Percentiles rank a stretch among this genome's conserved stretches.
These are phyloP conservation scores for Mycena galopus DNA, from an alignment of 768 basidiomycete genomes.

Conservation along the genomic window DNA sequence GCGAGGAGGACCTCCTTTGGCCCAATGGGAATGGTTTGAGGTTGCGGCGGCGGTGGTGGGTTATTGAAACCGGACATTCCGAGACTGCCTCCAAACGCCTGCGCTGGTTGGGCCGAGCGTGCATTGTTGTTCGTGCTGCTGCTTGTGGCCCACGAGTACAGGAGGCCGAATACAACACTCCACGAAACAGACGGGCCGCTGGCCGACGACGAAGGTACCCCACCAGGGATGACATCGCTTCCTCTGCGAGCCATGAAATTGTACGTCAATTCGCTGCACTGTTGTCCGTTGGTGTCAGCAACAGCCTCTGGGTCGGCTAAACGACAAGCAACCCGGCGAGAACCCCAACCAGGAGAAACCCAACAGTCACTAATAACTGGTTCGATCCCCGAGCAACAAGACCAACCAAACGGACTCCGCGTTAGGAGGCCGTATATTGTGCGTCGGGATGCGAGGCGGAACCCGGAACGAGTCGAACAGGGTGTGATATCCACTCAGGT, in stretches of 20 bases:
- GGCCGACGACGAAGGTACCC: conserved; percentile 63
- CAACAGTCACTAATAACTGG: too few species aligned
- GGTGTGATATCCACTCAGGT: too few species aligned
- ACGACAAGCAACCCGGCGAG: too few species aligned
- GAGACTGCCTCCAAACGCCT: conserved; percentile 48
- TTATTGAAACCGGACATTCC: conserved; percentile 40
- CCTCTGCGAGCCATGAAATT: conserved; percentile 89
- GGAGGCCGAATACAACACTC: conserved; percentile 77
- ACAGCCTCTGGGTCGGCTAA: too few species aligned
- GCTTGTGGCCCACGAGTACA: conserved; percentile 78
- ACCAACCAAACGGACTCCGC: too few species aligned
- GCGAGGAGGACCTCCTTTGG: conserved; percentile 85
- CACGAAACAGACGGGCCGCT: conserved; percentile 79
- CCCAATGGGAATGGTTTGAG: conserved; percentile 63
- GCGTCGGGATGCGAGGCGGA: too few species aligned
- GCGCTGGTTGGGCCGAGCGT: conserved; percentile 59
- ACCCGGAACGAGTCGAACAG: too few species aligned
- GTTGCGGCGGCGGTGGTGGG: conserved; percentile 55
- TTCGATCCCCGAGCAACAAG: too few species aligned
- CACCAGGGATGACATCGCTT: conserved; percentile 75
- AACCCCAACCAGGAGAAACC: too few species aligned
- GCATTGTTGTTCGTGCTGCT: conserved; percentile 45
- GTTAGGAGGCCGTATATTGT: too few species aligned
- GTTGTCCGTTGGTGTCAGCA: conserved; percentile 88
- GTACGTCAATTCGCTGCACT: conserved; percentile 88